Percentiles rank a stretch among this genome's conserved stretches.
Evolutionary conservation across 768 basidiomycete genomes (phyloP).

Genomic region (Pleurotus citrinopileatus): DNA sequence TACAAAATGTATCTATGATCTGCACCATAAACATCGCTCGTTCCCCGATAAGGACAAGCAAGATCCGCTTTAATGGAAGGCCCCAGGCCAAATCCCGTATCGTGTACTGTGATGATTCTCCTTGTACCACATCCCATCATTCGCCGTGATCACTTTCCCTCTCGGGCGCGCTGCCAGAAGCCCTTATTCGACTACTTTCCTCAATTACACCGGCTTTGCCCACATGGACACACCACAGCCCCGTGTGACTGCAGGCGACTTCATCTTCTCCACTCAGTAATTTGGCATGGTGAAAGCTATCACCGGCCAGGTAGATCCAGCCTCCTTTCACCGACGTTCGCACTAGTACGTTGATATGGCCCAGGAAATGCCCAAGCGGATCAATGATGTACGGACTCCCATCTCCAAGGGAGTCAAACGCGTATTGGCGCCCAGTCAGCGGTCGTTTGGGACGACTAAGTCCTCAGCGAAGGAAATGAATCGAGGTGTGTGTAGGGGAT

Average conservation of each 20-base stretch:
- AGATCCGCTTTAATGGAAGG: too few species aligned
- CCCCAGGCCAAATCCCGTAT: slow-evolving; percentile 47
- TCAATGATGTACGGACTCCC: slow-evolving; percentile 59
- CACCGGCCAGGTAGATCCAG: slow-evolving; percentile 56
- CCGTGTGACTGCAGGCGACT: slow-evolving; percentile 26
- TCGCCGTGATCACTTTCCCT: slow-evolving; percentile 48
- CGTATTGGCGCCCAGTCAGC: slow-evolving; percentile 37
- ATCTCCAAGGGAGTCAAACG: slow-evolving; percentile 53
- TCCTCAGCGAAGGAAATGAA: slow-evolving; percentile 25
- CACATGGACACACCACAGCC: slow-evolving; percentile 35
- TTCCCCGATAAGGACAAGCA: too few species aligned
- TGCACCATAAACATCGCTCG: too few species aligned
- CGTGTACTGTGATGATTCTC: slow-evolving; percentile 37
- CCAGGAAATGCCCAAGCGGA: slow-evolving; percentile 52
- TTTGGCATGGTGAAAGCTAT: slow-evolving; percentile 54
- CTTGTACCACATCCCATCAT: slow-evolving; percentile 51
- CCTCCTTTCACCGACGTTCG: slow-evolving; percentile 52
- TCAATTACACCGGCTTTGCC: slow-evolving; percentile 40
- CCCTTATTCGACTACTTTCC: slow-evolving; percentile 37
- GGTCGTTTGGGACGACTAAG: slow-evolving; percentile 30
- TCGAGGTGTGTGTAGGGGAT: slow-evolving; percentile 42
- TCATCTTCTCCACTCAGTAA: slow-evolving; percentile 44
- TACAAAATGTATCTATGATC: too few species aligned
- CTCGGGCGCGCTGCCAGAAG: slow-evolving; percentile 32
- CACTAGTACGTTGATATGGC: slow-evolving; percentile 53